Conservation (phyloP, 164 flowering plant genomes). For the Amborella trichopoda region DNA sequence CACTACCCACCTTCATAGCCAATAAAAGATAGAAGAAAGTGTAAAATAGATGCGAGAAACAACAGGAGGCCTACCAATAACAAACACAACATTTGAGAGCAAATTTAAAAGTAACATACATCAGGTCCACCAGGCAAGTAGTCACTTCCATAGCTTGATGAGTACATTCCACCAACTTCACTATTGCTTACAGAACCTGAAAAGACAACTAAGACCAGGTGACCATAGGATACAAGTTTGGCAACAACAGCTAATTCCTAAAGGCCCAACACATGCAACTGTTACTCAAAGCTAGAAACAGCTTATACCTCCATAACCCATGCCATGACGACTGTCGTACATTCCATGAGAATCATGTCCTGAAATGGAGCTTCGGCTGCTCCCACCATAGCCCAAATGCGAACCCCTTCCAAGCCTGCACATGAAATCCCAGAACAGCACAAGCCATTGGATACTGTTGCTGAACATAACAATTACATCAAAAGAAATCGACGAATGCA, state of each 20-base stretch:
- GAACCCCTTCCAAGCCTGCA: constrained; percentile 65
- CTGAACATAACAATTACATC: too few species aligned
- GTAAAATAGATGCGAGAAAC: background rate
- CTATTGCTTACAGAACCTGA: constrained; percentile 64
- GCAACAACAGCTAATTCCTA: constrained; percentile 1
- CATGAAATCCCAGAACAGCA: background rate
- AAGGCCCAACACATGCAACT: background rate
- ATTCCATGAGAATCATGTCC: constrained; percentile 65
- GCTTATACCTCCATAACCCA: constrained; percentile 61
- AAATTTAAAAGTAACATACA: constrained; percentile 24
- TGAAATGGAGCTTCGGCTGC: constrained; percentile 53
- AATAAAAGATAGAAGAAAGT: background rate
- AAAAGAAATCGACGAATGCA: too few species aligned
- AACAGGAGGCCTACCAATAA: background rate
- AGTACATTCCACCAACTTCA: constrained; percentile 71
- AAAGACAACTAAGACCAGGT: background rate
- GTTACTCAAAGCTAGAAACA: background rate
- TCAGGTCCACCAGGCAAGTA: constrained; percentile 69
- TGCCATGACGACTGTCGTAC: constrained; percentile 67
- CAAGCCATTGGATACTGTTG: too few species aligned
- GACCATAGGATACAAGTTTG: background rate
- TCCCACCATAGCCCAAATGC: constrained; percentile 43
- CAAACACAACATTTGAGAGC: background rate
- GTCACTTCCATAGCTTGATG: constrained; percentile 68
- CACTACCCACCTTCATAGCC: constrained; percentile 49